Evolutionary conservation across 116 monocot genomes (phyloP).

Genomic region (Dioscorea cayenensis): DNA sequence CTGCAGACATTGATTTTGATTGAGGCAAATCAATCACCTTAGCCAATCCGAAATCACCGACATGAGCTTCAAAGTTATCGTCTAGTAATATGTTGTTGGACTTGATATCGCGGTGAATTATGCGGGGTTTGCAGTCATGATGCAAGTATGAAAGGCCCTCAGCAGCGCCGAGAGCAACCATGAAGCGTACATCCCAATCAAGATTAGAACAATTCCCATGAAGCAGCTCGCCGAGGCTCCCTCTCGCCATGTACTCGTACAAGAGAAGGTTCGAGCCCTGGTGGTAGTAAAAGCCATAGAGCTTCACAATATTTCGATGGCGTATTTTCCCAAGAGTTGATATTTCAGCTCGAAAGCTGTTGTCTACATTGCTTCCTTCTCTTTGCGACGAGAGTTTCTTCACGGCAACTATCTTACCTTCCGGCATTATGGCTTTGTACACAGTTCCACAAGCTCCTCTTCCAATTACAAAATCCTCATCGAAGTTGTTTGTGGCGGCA

Average conservation of each 20-base stretch:
- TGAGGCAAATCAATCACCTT: conserved; percentile 88
- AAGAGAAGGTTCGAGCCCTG: conserved; percentile 79
- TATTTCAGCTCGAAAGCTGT: conserved; percentile 84
- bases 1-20: conserved; percentile 88
- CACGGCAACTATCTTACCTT: conserved; percentile 65
- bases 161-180: conserved; percentile 86
- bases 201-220: conserved; percentile 41
- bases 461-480: conserved; percentile 70
- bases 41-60: conserved; percentile 95
- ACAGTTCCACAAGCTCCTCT: conserved; percentile 91
- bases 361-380: conserved; percentile 74
- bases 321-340: conserved; percentile 87
- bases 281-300: conserved; percentile 79
- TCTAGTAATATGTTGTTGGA: conserved; percentile 95
- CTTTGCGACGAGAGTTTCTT: conserved; percentile 79
- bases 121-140: conserved; percentile 89
- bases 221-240: conserved; percentile 82
- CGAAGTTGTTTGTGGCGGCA: conserved; percentile 78
- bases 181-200: conserved; percentile 77
- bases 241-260: conserved; percentile 88
- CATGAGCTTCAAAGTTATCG: conserved; percentile 92
- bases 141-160: conserved; percentile 93
- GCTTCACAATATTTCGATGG: conserved; percentile 92
- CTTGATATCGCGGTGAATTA: conserved; percentile 96
- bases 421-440: conserved; percentile 69